phyloP scores from a whole-genome alignment of 805 yeast genomes.

The Hemisphaericaspora nanyangensis region DNA sequence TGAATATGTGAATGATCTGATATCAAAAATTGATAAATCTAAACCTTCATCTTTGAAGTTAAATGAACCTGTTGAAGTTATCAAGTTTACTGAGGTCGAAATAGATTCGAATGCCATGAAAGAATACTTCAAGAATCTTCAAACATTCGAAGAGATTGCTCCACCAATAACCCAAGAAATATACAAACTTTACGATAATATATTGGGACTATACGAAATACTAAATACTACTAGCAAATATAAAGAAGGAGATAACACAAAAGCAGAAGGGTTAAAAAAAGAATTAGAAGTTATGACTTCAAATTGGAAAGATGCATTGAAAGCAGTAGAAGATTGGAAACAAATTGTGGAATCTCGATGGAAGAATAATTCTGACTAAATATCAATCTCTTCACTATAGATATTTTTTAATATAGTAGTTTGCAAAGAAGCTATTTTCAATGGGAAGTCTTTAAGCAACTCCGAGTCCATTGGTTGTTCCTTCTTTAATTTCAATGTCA shows the following conservation, averaged over 20 bases:
- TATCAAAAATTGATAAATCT: not conserved
- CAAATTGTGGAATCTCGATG: constrained; percentile 3
- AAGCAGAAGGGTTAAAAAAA: constrained; percentile 18
- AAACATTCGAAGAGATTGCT: constrained; percentile 30
- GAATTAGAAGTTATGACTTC: constrained; percentile 30
- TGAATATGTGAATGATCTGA: constrained; percentile 13
- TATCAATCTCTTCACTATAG: constrained; percentile 2
- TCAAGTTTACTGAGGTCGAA: constrained; percentile 20
- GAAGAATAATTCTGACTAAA: not conserved
- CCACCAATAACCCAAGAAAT: constrained; percentile 33
- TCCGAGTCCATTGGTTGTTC: constrained; percentile 13
- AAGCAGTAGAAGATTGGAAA: constrained; percentile 39
- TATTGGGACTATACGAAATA: constrained; percentile 13
- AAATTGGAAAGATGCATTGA: constrained; percentile 39
- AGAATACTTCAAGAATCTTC: constrained; percentile 26
- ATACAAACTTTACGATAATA: constrained; percentile 31
- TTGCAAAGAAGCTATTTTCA: constrained; percentile 25
- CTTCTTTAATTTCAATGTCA: constrained; percentile 17
- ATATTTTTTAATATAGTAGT: constrained; percentile 22
- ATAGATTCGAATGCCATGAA: constrained; percentile 11
- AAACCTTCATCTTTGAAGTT: constrained; percentile 1
- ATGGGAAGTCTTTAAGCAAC: constrained; percentile 26
- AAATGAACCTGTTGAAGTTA: constrained; percentile 25
- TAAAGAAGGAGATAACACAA: constrained; percentile 5
- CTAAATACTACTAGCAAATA: constrained; percentile 4